A percentile compares a stretch with the other conserved stretches of the same genome.
Conservation (phyloP, 257 asterid genomes). For the Solanum tacnaense region DNA sequence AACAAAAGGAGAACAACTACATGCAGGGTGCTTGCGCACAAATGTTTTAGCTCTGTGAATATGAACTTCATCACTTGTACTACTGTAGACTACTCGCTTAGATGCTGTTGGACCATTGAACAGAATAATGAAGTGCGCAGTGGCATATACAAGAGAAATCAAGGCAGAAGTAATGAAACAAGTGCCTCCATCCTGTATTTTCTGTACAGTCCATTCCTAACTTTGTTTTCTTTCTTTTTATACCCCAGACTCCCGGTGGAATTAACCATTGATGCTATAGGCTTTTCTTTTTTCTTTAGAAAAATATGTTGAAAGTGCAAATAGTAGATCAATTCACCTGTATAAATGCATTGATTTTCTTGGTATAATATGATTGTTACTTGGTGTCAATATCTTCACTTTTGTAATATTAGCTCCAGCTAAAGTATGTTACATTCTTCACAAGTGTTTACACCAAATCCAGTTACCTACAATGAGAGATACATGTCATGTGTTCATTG, state of each 20-base stretch:
- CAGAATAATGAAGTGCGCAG: background rate
- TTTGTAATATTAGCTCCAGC: background rate
- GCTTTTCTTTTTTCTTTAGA: background rate
- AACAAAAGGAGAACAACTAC: background rate
- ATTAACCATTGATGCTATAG: background rate
- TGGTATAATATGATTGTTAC: background rate
- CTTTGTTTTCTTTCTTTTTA: background rate
- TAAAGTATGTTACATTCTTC: background rate
- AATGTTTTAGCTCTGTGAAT: background rate
- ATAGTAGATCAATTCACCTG: background rate
- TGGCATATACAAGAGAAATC: background rate
- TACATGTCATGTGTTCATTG: background rate
- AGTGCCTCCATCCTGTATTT: background rate
- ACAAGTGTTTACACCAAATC: background rate
- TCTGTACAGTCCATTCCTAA: conserved; percentile 5
- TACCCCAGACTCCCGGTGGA: background rate
- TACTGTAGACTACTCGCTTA: background rate
- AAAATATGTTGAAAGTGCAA: background rate
- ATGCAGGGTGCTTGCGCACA: too few species aligned
- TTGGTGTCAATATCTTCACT: background rate
- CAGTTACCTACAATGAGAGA: background rate
- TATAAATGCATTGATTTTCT: background rate
- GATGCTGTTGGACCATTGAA: background rate
- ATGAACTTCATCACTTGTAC: background rate
- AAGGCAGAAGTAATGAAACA: background rate